Evolutionary conservation across 2,329 filamentous ascomycete genomes (phyloP).

Genomic region (Trichoderma semiorbis): DNA sequence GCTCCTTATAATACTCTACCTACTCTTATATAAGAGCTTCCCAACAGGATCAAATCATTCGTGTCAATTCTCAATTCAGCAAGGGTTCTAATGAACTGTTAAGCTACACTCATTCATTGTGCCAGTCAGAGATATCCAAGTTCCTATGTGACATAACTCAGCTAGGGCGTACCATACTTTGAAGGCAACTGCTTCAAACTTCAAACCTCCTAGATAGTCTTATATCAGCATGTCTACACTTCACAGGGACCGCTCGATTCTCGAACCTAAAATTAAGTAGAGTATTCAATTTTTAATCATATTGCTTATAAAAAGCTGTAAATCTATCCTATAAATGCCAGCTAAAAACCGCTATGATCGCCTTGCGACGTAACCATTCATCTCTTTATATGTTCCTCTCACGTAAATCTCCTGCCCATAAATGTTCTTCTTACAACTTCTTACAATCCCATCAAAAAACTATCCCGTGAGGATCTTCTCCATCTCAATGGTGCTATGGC

Average conservation of each 20-base stretch:
- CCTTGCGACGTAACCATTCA: constrained; percentile 17
- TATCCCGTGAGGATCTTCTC: not conserved
- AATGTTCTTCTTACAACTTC: not conserved
- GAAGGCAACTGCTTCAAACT: not conserved
- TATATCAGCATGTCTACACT: not conserved
- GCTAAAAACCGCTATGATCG: not conserved
- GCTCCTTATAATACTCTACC: not conserved
- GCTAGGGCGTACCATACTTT: not conserved
- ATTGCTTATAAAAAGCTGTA: not conserved
- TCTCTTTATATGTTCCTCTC: constrained; percentile 2
- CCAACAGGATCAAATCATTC: too few relatives aligned
- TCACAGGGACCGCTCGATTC: not conserved
- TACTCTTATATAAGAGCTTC: too few relatives aligned
- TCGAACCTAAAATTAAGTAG: not conserved
- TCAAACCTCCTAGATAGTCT: not conserved
- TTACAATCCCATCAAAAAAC: not conserved
- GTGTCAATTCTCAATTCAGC: not conserved
- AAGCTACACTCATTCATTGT: not conserved
- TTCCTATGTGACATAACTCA: not conserved
- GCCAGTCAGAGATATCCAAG: not conserved
- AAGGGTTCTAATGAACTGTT: not conserved
- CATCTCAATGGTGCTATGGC: not conserved
- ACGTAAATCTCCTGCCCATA: not conserved
- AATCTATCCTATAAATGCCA: not conserved
- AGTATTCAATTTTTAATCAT: not conserved